Evolutionary conservation across 768 basidiomycete species (phyloP).

Genomic region (Podaxis mareebaensis): DNA sequence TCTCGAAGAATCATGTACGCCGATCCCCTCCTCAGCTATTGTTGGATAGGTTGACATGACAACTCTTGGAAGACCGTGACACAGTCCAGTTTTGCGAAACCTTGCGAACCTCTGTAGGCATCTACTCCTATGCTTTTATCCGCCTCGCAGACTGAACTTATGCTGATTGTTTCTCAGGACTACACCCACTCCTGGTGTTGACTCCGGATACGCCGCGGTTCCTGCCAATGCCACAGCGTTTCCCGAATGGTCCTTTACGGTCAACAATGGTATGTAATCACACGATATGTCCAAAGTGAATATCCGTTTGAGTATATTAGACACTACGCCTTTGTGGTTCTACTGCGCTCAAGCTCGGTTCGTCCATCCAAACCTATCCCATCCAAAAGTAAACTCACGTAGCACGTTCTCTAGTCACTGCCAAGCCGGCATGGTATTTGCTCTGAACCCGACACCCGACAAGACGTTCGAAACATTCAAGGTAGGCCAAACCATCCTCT

Average conservation of each 20-base stretch:
- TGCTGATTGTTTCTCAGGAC: conserved; percentile 19
- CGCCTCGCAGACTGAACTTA: not conserved
- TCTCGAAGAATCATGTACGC: conserved; percentile 40
- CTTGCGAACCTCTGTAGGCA: conserved; percentile 33
- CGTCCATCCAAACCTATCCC: conserved; percentile 3
- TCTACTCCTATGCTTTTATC: not conserved
- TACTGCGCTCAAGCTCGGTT: conserved; percentile 45
- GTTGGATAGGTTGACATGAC: not conserved
- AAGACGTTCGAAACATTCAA: conserved; percentile 45
- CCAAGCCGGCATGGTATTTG: conserved; percentile 53
- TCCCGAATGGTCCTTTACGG: conserved; percentile 37
- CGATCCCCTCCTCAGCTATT: not conserved
- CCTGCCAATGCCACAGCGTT: conserved; percentile 33
- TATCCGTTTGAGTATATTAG: not conserved
- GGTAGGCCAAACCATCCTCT: conserved; percentile 14
- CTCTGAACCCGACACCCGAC: conserved; percentile 48
- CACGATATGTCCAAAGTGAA: not conserved
- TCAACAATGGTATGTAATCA: conserved; percentile 28
- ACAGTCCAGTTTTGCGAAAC: conserved; percentile 39
- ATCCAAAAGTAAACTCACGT: not conserved
- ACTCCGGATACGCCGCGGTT: conserved; percentile 48
- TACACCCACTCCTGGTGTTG: conserved; percentile 27
- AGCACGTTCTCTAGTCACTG: conserved; percentile 39
- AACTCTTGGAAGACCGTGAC: conserved; percentile 34
- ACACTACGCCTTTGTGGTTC: conserved; percentile 52